A percentile compares a stretch with the other conserved stretches of the same genome.
These are phyloP conservation scores for Camellia lanceoleosa DNA, from an alignment of 148 eudicot species.

Conservation along the genomic window DNA sequence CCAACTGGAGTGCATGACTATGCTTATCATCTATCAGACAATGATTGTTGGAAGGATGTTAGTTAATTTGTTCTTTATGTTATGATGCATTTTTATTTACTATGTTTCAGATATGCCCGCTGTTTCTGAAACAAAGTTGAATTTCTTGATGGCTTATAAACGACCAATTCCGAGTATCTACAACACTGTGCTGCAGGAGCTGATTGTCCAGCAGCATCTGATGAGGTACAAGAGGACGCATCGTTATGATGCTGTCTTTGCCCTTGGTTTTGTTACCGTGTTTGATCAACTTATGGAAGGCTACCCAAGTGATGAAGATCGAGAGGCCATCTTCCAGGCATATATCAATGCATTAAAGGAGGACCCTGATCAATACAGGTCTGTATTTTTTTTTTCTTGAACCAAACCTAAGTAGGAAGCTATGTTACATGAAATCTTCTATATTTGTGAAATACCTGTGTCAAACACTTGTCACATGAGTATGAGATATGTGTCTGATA, in stretches of 20 bases:
- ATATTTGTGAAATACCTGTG: no score
- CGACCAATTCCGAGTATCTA: conserved; percentile 93
- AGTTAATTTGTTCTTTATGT: neutral
- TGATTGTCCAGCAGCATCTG: conserved; percentile 89
- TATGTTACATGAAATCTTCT: no score
- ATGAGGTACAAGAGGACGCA: conserved; percentile 80
- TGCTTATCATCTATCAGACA: neutral
- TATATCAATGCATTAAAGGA: conserved; percentile 82
- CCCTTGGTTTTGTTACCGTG: conserved; percentile 96
- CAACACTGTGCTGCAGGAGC: conserved; percentile 88
- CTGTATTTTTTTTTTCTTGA: conserved; percentile 2
- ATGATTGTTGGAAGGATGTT: neutral
- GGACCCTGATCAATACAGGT: conserved; percentile 86
- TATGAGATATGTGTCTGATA: no score
- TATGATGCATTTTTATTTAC: neutral
- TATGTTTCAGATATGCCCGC: conserved; percentile 67
- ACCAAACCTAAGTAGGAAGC: neutral
- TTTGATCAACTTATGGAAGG: conserved; percentile 99
- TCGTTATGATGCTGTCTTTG: conserved; percentile 86
- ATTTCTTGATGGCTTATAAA: conserved; percentile 79
- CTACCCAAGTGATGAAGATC: conserved; percentile 87
- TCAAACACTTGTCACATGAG: no score
- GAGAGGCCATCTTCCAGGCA: conserved; percentile 75
- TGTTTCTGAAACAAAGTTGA: conserved; percentile 75
- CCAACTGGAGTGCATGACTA: neutral